phyloP scores from a whole-genome alignment of 2,329 filamentous ascomycete genomes.

The Fusarium camptoceras region DNA sequence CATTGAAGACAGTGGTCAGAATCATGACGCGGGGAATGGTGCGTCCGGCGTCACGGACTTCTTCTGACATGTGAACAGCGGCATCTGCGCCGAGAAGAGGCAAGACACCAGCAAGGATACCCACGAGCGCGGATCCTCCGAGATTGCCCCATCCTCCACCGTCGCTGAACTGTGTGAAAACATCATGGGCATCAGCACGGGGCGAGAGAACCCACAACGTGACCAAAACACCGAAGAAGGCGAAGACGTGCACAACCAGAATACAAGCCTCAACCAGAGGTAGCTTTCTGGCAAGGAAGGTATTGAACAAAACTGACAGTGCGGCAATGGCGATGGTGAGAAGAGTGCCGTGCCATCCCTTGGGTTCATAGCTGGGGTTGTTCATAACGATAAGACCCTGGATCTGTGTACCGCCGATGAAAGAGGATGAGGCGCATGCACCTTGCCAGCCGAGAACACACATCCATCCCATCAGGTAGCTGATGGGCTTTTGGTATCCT shows the following conservation, averaged over 20 bases:
- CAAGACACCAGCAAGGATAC: slow-evolving; percentile 36
- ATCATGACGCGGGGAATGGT: slow-evolving; percentile 40
- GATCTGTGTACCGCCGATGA: slow-evolving; percentile 58
- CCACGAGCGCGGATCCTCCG: slow-evolving; percentile 36
- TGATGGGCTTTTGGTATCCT: slow-evolving; percentile 62
- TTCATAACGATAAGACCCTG: slow-evolving; percentile 57
- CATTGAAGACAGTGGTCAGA: slow-evolving; percentile 36
- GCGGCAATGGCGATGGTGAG: slow-evolving; percentile 29
- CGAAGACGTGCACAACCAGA: slow-evolving; percentile 40
- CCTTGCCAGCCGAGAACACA: slow-evolving; percentile 60
- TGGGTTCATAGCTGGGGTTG: slow-evolving; percentile 21
- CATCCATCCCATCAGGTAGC: slow-evolving; percentile 63
- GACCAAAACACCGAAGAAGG: slow-evolving; percentile 38
- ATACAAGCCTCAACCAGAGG: slow-evolving; percentile 31
- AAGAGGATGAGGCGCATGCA: slow-evolving; percentile 54
- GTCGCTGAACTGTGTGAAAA: slow-evolving; percentile 39
- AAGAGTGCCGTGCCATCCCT: slow-evolving; percentile 40
- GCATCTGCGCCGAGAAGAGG: slow-evolving; percentile 39
- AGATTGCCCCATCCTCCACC: slow-evolving; percentile 37
- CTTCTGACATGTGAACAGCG: slow-evolving; percentile 42
- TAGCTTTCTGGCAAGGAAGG: slow-evolving; percentile 28
- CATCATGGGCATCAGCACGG: slow-evolving; percentile 20
- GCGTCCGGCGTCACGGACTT: slow-evolving; percentile 36
- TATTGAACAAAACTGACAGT: slow-evolving; percentile 37
- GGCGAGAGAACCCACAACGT: slow-evolving; percentile 43